Evolutionary conservation across 345 rosid genomes (phyloP), one percentile per base, ranked within the genome.

Genomic region (Chamaenerion angustifolium): DNA sequence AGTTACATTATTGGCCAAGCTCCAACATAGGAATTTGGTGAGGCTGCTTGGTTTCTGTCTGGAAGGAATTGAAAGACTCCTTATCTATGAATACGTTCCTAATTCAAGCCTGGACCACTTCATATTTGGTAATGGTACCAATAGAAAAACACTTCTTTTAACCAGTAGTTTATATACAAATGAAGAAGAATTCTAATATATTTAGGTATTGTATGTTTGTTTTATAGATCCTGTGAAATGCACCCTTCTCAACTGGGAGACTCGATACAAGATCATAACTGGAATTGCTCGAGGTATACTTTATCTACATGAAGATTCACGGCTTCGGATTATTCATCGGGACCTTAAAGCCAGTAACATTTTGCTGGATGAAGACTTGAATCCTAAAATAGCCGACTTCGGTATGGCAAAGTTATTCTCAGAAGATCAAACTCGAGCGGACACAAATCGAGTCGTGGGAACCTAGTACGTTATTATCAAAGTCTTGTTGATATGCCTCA

Each of bases 21-120:
- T 85, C 23, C 89, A 77, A 48, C 82, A 81, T 58, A 37, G 70
- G 40, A 81, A 82, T 53, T 61, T 82, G 19, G 85, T 81, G 46
- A 77, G 58, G 19, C 71, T 81, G 41, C 52, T 70, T 2, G 87
- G 89, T 2, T 79, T 76, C 58, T 79, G 87, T 48, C 52, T 63
- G 46, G 69, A 81, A 54, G 62, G 69, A 46, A 81, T 67, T 25
- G 90, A 85, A 46, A 71, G 67, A 44, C 46, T 77, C 57, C 8
- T 81, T 52, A 67, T 77, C 1, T 77, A 81, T 14, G 76, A 81
- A 12, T 77, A 59, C 44, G 31, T 68, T 56, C 63, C 63, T 0
- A 56, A 60, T 50, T 50, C 45, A 53, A 69, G 67, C 57, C 41
- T 64, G 57, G 74, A 64, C 51, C 25, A 16, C 17, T 49, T 49